Evolutionary conservation across 139 green algal genomes (phyloP).

Genomic region (Picochlorum sp.): DNA sequence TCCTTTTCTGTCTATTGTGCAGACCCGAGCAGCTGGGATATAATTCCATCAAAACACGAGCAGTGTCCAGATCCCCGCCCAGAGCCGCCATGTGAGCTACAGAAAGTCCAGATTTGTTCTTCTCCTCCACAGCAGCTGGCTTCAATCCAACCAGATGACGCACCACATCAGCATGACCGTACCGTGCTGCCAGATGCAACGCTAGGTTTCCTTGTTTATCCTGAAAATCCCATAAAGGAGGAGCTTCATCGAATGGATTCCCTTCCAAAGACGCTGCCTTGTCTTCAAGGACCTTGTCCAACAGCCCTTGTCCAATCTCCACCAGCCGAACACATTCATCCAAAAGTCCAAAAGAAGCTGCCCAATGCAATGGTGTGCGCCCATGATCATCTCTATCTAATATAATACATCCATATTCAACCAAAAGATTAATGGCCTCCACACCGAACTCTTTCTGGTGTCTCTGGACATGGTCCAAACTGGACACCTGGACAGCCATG

Average conservation of each 20-base stretch:
- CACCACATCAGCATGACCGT: conserved; percentile 17
- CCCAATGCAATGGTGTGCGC: conserved; percentile 72
- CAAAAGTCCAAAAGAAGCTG: conserved; percentile 38
- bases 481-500: conserved; percentile 39
- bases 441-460: conserved; percentile 18
- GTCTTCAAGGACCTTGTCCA: background rate
- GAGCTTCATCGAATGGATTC: background rate
- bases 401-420: conserved; percentile 35
- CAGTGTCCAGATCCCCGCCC: conserved; percentile 27
- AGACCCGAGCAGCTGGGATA: background rate
- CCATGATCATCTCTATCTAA: conserved; percentile 63
- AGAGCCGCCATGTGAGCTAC: conserved; percentile 52
- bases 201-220: conserved; percentile 63
- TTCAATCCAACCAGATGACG: conserved; percentile 16
- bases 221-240: conserved; percentile 23
- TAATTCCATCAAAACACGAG: background rate
- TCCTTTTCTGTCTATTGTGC: conserved; percentile 35
- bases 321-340: conserved; percentile 29
- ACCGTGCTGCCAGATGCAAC: conserved; percentile 54
- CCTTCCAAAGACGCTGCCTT: conserved; percentile 5
- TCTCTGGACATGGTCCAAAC: conserved; percentile 19
- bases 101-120: conserved; percentile 41
- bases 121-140: conserved; percentile 12
- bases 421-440: conserved; percentile 29
- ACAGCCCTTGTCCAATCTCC: background rate